Evolutionary conservation across 2,329 filamentous ascomycete genomes (phyloP), one percentile per base, ranked within the genome.

Genomic region (Zopfia rhizophila): DNA sequence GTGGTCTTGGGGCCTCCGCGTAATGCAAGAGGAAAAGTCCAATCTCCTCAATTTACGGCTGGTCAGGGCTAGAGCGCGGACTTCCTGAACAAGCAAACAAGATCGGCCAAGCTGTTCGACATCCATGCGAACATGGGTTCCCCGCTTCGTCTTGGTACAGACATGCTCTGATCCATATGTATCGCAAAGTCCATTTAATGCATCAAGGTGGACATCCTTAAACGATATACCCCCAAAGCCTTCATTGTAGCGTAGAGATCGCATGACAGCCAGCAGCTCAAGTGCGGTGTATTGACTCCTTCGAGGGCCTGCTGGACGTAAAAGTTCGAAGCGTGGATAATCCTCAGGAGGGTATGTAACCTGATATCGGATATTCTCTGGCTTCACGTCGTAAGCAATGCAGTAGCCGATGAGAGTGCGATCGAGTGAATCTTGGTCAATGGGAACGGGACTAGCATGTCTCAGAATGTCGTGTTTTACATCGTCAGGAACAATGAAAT

Each of bases 221-320:
- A 90, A 89, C 0, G 86, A 89, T 16, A 90, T 84, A 1, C 84
- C 83, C 19, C 75, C 75, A 65, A 89, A 90, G 1, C 78, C 81
- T 59, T 89, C 85, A 60, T 90, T 89, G 67, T 88, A 90, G 28
- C 87, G 81, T 40, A 90, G 68, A 7, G 87, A 79, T 50, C 86
- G 79, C 76, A 88, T 80, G n/a, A 90, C 79, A 4, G 87, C 85
- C 21, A 90, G 76, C n/a, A 89, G 70, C 61, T 89, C 87, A 17
- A 85, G 65, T 4, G 78, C 74, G 2, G 75, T 79, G 60, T 90
- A 90, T 25, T 79, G 78, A 10, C 72, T 70, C 35, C 76, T 73
- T 32, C 76, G 72, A 6, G 76, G 70, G 35, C 77, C 76, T 14
- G 78, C 76, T 2, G 86, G 83, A 14, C 78, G 79, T 6, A 87